Evolutionary conservation across 2,329 filamentous ascomycete genomes (phyloP).

Genomic region (Aureobasidium sp.): DNA sequence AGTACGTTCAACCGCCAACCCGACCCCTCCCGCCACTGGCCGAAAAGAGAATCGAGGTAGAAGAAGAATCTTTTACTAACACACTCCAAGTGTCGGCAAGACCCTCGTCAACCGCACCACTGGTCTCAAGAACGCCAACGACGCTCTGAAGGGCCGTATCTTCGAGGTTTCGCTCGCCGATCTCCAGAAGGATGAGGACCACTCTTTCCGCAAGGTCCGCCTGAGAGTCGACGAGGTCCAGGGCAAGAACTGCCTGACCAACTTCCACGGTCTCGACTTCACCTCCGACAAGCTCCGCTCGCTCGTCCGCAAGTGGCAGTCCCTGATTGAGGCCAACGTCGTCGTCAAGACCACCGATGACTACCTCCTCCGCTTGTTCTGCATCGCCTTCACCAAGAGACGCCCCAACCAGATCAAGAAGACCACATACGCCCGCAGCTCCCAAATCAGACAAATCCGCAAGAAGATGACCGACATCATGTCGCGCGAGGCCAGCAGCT

Average conservation of each 20-base stretch:
- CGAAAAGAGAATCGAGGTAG: not conserved
- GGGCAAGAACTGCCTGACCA: conserved; percentile 99
- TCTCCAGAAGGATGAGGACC: conserved; percentile 99
- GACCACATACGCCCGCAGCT: conserved; percentile 96
- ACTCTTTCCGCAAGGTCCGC: conserved; percentile 99
- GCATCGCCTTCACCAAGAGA: conserved; percentile 98
- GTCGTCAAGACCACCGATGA: conserved; percentile 99
- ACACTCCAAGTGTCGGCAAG: conserved; percentile 67
- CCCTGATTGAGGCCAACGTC: conserved; percentile 98
- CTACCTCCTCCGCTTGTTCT: conserved; percentile 98
- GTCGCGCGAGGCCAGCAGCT: conserved; percentile 86
- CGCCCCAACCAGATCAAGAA: conserved; percentile 99
- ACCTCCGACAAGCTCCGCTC: conserved; percentile 99
- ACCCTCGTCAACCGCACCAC: conserved; percentile 99
- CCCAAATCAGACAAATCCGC: conserved; percentile 95
- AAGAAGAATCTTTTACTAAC: conserved; percentile 27
- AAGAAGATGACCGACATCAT: conserved; percentile 99
- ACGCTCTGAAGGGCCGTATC: conserved; percentile 96
- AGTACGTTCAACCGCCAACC: conserved; percentile 51
- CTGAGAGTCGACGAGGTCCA: conserved; percentile 97
- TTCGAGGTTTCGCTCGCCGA: conserved; percentile 98
- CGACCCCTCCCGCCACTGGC: conserved; percentile 12
- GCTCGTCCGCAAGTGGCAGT: conserved; percentile 99
- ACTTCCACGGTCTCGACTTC: conserved; percentile 99
- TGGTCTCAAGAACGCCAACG: conserved; percentile 99